phyloP scores from a whole-genome alignment of 805 yeast species.

The Vanderwaltozyma verrucispora region DNA sequence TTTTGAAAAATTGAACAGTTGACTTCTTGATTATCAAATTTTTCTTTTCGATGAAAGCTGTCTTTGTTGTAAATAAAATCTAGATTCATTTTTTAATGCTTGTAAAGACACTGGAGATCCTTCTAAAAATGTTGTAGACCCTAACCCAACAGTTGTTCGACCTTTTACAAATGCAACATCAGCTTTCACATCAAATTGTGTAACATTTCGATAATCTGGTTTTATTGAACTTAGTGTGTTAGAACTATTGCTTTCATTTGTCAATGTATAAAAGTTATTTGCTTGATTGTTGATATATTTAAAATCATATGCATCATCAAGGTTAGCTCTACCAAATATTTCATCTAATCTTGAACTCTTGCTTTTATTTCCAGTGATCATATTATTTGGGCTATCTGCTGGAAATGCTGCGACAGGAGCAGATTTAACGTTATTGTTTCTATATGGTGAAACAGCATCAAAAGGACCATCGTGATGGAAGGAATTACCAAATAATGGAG shows the following conservation, averaged over 20 bases:
- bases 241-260: background rate
- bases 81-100: slow-evolving; percentile 25
- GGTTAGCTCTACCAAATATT: slow-evolving; percentile 58
- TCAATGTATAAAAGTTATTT: background rate
- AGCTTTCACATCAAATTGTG: slow-evolving; percentile 6
- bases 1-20: no score
- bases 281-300: background rate
- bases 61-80: no score
- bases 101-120: slow-evolving; percentile 81
- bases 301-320: slow-evolving; percentile 28
- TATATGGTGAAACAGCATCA: slow-evolving; percentile 95
- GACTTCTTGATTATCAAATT: no score
- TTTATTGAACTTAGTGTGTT: background rate
- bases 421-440: slow-evolving; percentile 63
- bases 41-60: no score
- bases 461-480: slow-evolving; percentile 99
- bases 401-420: slow-evolving; percentile 97
- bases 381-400: slow-evolving; percentile 76
- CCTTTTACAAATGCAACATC: slow-evolving; percentile 81
- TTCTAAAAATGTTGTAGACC: slow-evolving; percentile 84
- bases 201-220: background rate
- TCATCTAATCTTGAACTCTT: slow-evolving; percentile 53
- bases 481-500: slow-evolving; percentile 87
- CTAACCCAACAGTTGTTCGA: slow-evolving; percentile 77
- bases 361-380: slow-evolving; percentile 38